phyloP scores from a whole-genome alignment of 768 basidiomycete genomes.

The Nidula microcarpa region DNA sequence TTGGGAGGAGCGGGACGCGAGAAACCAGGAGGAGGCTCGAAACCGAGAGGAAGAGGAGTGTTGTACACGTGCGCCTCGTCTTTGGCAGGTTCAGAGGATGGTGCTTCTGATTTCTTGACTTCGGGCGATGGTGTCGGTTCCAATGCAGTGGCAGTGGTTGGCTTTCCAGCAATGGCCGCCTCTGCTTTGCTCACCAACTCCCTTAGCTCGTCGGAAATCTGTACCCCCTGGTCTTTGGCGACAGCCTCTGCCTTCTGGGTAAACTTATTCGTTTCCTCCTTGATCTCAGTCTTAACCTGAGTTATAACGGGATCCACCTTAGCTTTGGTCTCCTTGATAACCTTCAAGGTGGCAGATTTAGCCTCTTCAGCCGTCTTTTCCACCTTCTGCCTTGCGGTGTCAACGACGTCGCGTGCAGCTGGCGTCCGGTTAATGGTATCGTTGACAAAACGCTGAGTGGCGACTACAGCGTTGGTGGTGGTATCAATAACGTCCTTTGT shows the following conservation, averaged over 20 bases:
- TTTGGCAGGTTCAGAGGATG: slow-evolving; percentile 11
- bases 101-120: slow-evolving; percentile 9
- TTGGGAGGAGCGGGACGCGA: slow-evolving; percentile 56
- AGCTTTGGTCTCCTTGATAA: slow-evolving; percentile 40
- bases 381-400: slow-evolving; percentile 23
- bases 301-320: slow-evolving; percentile 38
- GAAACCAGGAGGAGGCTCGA: slow-evolving; percentile 92
- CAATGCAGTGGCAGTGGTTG: slow-evolving; percentile 17
- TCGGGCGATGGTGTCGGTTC: slow-evolving; percentile 18
- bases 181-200: slow-evolving; percentile 74
- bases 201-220: slow-evolving; percentile 61
- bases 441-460: slow-evolving; percentile 48
- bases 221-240: slow-evolving; percentile 38
- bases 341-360: slow-evolving; percentile 33
- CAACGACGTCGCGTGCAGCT: slow-evolving; percentile 25
- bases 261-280: slow-evolving; percentile 11
- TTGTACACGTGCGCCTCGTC: slow-evolving; percentile 47
- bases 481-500: slow-evolving; percentile 52
- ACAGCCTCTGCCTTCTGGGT: slow-evolving; percentile 40
- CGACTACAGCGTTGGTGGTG: slow-evolving; percentile 43
- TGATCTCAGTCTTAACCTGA: slow-evolving; percentile 46
- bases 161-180: slow-evolving; percentile 54
- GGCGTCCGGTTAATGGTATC: slow-evolving; percentile 46
- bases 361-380: slow-evolving; percentile 35
- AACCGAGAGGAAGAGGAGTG: slow-evolving; percentile 83